phyloP scores from a whole-genome alignment of 2,329 filamentous ascomycete species.

The Lasiodiplodia sp. region DNA sequence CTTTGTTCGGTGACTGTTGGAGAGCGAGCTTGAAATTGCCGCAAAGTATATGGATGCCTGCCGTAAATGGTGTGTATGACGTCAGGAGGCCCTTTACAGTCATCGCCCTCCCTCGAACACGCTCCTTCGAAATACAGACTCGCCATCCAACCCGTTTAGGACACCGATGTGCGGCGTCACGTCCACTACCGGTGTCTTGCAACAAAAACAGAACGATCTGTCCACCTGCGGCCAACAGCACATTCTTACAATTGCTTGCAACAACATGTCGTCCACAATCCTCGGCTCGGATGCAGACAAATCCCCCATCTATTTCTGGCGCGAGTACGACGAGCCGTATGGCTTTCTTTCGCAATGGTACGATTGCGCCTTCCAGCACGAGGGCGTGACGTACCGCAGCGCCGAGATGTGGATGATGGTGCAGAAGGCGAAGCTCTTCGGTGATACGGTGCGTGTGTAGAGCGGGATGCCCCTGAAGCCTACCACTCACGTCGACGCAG shows the following conservation, averaged over 20 bases:
- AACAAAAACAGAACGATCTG: background rate
- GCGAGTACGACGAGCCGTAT: conserved; percentile 51
- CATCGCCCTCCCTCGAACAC: background rate
- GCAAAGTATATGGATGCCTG: no score
- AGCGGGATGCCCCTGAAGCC: background rate
- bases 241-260: background rate
- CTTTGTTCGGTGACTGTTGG: no score
- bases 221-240: background rate
- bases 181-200: background rate
- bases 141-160: background rate
- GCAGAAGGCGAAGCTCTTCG: conserved; percentile 53
- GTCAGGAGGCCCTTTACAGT: background rate
- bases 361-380: conserved; percentile 54
- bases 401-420: conserved; percentile 60
- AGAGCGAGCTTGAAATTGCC: no score
- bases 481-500: conserved; percentile 31
- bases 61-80: no score
- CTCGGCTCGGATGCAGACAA: background rate
- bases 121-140: background rate
- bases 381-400: conserved; percentile 46
- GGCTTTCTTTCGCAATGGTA: conserved; percentile 73
- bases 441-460: conserved; percentile 44
- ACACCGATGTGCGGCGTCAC: background rate
- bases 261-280: conserved; percentile 10
- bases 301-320: conserved; percentile 45